These are phyloP conservation scores for Cystodermella granulosa DNA, from an alignment of 1,284 basidiomycete genomes.

Conservation along the genomic window DNA sequence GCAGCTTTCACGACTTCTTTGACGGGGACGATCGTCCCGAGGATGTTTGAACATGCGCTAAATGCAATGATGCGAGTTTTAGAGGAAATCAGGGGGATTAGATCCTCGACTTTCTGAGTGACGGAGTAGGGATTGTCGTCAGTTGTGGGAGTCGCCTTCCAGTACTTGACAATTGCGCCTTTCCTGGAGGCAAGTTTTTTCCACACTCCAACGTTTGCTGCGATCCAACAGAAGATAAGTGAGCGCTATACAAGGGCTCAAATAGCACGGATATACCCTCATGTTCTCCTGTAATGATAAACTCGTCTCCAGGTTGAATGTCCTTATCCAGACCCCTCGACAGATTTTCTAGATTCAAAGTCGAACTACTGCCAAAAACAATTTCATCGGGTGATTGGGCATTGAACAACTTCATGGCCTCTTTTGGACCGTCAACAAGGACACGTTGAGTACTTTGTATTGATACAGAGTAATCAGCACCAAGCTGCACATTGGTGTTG, in stretches of 20 bases:
- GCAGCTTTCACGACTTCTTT: constrained; percentile 52
- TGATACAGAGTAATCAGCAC: constrained; percentile 61
- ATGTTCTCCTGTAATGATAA: constrained; percentile 72
- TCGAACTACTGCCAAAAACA: constrained; percentile 64
- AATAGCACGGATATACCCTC: constrained; percentile 49
- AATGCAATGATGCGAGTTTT: constrained; percentile 71
- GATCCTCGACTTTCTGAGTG: constrained; percentile 51
- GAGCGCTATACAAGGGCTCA: neutral
- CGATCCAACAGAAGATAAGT: neutral
- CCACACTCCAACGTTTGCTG: constrained; percentile 77
- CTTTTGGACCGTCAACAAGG: constrained; percentile 44
- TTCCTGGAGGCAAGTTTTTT: constrained; percentile 63
- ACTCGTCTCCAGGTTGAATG: constrained; percentile 58
- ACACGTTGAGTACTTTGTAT: constrained; percentile 51
- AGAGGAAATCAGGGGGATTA: constrained; percentile 57
- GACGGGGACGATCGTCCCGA: constrained; percentile 64
- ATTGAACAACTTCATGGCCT: constrained; percentile 60
- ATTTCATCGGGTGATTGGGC: constrained; percentile 58
- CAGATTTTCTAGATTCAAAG: constrained; percentile 61
- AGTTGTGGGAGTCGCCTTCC: constrained; percentile 50
- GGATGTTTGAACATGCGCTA: constrained; percentile 71
- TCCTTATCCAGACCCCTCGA: constrained; percentile 54
- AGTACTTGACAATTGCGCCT: constrained; percentile 54
- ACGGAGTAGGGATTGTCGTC: constrained; percentile 64
- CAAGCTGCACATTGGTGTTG: constrained; percentile 69